These are phyloP conservation scores for Calycina herbarum DNA, from an alignment of 2,329 filamentous ascomycete species.

Conservation along the genomic window DNA sequence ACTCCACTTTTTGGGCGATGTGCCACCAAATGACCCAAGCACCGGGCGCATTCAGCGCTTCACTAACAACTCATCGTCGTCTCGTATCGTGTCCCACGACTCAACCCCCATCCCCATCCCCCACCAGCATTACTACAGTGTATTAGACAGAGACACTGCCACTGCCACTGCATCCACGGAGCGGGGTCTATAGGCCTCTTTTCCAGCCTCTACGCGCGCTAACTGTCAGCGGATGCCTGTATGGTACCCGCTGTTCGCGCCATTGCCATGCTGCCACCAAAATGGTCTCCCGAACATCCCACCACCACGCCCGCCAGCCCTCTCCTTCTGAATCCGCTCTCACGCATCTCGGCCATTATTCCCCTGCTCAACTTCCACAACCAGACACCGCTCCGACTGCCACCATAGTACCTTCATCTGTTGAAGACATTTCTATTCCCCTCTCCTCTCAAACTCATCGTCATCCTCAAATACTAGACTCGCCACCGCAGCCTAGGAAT, in stretches of 20 bases:
- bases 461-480: conserved; percentile 1
- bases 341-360: background rate
- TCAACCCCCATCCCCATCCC: background rate
- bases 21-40: conserved; percentile 2
- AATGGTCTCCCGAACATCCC: conserved; percentile 1
- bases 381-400: background rate
- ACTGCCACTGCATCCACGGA: too few relatives aligned
- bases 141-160: too few relatives aligned
- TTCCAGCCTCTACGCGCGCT: too few relatives aligned
- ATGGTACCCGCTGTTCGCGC: background rate
- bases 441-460: background rate
- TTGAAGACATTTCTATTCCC: background rate
- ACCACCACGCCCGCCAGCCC: background rate
- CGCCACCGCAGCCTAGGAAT: conserved; percentile 2
- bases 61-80: background rate
- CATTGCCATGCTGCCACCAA: background rate
- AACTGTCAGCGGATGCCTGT: too few relatives aligned
- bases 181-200: too few relatives aligned
- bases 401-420: background rate
- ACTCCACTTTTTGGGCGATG: background rate
- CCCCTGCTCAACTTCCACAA: background rate
- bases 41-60: conserved; percentile 1
- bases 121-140: too few relatives aligned
- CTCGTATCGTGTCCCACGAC: too few relatives aligned
- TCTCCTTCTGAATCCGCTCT: background rate